Evolutionary conservation across 2,329 filamentous ascomycete species (phyloP).

Genomic region (Apiospora hydei): DNA sequence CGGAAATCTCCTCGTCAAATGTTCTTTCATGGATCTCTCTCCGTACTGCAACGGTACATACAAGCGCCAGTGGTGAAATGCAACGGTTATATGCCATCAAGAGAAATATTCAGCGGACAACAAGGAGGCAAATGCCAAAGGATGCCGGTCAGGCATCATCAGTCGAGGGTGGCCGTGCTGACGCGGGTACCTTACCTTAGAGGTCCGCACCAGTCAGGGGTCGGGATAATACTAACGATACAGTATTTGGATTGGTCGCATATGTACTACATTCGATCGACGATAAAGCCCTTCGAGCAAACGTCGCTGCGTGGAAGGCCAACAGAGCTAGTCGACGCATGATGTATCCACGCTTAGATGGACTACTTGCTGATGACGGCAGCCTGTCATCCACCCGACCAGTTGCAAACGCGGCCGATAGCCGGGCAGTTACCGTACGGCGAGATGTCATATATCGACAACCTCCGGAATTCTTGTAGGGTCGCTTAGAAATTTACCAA

Average conservation of each 20-base stretch:
- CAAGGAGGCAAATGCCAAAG: not conserved
- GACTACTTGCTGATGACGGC: not conserved
- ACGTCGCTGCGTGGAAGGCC: not conserved
- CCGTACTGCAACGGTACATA: not conserved
- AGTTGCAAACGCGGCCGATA: not conserved
- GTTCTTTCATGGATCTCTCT: not conserved
- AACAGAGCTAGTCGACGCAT: not conserved
- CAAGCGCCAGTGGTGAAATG: not conserved
- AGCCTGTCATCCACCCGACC: not conserved
- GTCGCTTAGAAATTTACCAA: not conserved
- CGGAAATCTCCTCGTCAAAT: constrained; percentile 13
- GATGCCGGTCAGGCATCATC: not conserved
- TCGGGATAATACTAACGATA: not conserved
- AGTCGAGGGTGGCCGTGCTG: not conserved
- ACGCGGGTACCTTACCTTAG: not conserved
- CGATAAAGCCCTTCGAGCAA: not conserved
- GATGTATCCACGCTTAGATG: not conserved
- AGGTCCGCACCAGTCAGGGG: not conserved
- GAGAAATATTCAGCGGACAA: not conserved
- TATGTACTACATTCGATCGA: not conserved
- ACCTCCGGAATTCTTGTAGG: not conserved
- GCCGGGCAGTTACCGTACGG: not conserved
- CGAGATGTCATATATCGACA: not conserved
- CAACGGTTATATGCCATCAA: not conserved
- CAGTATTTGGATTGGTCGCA: not conserved